Evolutionary conservation across 2,329 filamentous ascomycete species (phyloP).

Genomic region (Trichocomaceae sp.): DNA sequence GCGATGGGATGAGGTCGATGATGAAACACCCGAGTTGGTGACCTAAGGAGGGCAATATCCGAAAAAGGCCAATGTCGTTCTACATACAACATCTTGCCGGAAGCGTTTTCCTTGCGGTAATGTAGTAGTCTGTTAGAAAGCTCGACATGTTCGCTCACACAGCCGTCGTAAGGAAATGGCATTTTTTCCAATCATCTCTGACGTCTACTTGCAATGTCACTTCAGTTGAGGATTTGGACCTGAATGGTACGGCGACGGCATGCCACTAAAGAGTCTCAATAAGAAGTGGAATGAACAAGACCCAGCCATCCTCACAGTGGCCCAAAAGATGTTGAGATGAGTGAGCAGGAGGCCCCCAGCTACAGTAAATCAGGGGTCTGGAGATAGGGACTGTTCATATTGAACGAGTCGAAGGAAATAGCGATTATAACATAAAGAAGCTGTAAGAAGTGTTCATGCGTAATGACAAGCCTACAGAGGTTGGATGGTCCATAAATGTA

Average conservation of each 20-base stretch:
- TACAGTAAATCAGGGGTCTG: background rate
- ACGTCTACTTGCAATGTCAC: no score
- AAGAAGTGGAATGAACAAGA: conserved; percentile 2
- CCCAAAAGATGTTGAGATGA: background rate
- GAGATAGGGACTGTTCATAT: background rate
- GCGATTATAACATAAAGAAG: background rate
- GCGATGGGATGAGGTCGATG: background rate
- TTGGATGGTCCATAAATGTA: background rate
- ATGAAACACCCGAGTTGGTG: background rate
- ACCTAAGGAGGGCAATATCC: background rate
- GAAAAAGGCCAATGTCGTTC: background rate
- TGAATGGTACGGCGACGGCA: no score
- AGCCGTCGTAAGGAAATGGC: no score
- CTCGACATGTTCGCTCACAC: no score
- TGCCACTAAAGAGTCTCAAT: conserved; percentile 6
- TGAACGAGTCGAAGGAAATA: background rate
- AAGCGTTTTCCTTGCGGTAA: no score
- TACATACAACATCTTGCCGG: no score
- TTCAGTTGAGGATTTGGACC: no score
- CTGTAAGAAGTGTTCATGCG: background rate
- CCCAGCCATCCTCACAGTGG: background rate
- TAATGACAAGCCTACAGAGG: background rate
- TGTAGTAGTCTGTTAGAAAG: no score
- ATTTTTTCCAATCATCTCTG: no score
- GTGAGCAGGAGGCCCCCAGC: background rate